These are phyloP conservation scores for Tricholoma sp. DNA, from an alignment of 768 basidiomycete species.

Conservation along the genomic window DNA sequence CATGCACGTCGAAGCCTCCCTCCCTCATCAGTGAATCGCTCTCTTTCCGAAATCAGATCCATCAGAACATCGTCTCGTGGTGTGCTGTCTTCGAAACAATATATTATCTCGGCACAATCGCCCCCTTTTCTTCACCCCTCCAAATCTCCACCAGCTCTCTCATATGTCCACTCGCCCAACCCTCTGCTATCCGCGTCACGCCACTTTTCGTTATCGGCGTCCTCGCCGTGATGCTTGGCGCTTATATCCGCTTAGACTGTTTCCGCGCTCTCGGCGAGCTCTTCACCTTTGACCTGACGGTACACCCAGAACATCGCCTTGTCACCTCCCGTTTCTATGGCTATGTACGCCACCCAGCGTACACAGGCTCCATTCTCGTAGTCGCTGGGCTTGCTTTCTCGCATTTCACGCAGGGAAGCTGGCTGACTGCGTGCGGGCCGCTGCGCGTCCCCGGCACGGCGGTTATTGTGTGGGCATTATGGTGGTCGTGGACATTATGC, in stretches of 20 bases:
- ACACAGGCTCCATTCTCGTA: slow-evolving; percentile 41
- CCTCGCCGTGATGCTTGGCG: slow-evolving; percentile 28
- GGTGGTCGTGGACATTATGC: slow-evolving; percentile 40
- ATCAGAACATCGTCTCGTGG: slow-evolving; percentile 16
- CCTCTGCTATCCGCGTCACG: slow-evolving; percentile 21
- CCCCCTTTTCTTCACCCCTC: slow-evolving; percentile 21
- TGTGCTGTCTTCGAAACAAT: slow-evolving; percentile 18
- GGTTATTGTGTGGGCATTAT: slow-evolving; percentile 24
- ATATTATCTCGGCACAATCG: slow-evolving; percentile 12
- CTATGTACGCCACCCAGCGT: slow-evolving; percentile 45
- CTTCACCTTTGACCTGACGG: slow-evolving; percentile 46
- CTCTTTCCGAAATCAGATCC: slow-evolving; percentile 6
- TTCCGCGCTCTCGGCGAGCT: slow-evolving; percentile 39
- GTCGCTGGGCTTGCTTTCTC: slow-evolving; percentile 36
- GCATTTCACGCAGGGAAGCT: slow-evolving; percentile 35
- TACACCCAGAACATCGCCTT: slow-evolving; percentile 37
- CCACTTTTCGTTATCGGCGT: slow-evolving; percentile 32
- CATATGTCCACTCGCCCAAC: slow-evolving; percentile 21
- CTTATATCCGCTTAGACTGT: slow-evolving; percentile 38
- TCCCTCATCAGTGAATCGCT: too few relatives aligned
- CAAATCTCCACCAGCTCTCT: slow-evolving; percentile 26
- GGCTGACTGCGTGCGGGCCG: slow-evolving; percentile 31
- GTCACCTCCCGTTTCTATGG: slow-evolving; percentile 39
- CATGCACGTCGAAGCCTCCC: neutral
- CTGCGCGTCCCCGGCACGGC: slow-evolving; percentile 19